These are phyloP conservation scores for Periconia digitata DNA, from an alignment of 2,329 filamentous ascomycete genomes.

Conservation along the genomic window DNA sequence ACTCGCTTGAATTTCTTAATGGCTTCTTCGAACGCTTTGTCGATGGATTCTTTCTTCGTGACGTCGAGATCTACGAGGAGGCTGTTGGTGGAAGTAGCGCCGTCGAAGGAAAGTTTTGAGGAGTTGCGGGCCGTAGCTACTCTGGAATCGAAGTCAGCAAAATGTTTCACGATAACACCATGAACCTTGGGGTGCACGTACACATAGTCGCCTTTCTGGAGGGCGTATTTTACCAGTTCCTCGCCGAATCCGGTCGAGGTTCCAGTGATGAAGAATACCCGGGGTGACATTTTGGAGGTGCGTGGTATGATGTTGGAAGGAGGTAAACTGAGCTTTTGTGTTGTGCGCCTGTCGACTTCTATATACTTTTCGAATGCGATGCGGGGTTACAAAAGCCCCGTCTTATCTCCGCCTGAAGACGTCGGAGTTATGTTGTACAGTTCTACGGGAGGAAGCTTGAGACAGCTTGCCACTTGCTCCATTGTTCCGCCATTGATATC, in stretches of 20 bases:
- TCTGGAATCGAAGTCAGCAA: too few species aligned
- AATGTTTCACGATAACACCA: too few species aligned
- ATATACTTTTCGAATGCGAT: not conserved
- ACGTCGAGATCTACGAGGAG: conserved; percentile 57
- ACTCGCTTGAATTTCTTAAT: conserved; percentile 56
- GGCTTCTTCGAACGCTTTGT: conserved; percentile 49
- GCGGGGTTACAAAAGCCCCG: conserved; percentile 1
- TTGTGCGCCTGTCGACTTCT: not conserved
- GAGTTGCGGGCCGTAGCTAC: conserved; percentile 54
- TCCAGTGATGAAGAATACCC: conserved; percentile 52
- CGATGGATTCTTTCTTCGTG: conserved; percentile 48
- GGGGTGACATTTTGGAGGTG: conserved; percentile 39
- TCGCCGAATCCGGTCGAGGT: conserved; percentile 51
- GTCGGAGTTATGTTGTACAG: not conserved
- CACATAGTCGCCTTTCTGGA: conserved; percentile 49
- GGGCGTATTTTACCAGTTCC: conserved; percentile 46
- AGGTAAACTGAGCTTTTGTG: not conserved
- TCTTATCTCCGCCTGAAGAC: conserved; percentile 3
- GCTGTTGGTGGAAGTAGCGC: conserved; percentile 49
- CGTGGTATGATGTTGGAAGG: not conserved
- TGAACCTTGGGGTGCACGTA: too few species aligned
- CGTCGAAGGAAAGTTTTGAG: conserved; percentile 42
- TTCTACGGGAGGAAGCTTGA: too few species aligned
- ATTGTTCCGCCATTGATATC: too few species aligned
- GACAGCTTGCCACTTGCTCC: too few species aligned